Base-by-base conservation (phyloP, 2,329 filamentous ascomycete genomes). In the Aspergillus sergii region DNA sequence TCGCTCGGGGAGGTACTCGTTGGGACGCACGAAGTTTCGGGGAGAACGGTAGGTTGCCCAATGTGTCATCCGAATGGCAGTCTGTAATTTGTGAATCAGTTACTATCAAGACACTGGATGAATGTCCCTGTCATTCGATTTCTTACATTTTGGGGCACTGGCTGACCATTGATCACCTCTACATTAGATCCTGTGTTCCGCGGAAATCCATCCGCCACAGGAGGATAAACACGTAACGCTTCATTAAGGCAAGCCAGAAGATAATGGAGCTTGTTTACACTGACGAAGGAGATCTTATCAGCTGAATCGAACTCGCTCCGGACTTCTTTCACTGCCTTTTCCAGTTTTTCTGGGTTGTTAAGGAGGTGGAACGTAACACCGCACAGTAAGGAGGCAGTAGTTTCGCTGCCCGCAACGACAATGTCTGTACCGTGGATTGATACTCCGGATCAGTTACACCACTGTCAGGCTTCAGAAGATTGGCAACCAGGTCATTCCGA, bases 161-260 rank as follows among this genome's bases (percentile, higher is more conserved):
- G 43, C 12, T 32, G 28, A 30, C 46, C 54, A 7, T 57, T 45
- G 14, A 61, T 36, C 9, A 61, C 16, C 43, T 61, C 59, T 3
- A 55, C 32, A 34, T 61, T 58, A 9, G 30, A 32, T 9, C 16
- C 45, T 1, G 59, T 61, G 19, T 58, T 61, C 28, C 61, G 50
- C 2, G 61, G 61, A 8, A 63, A 59, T 34, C 36, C 61, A 11
- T 57, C 61, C 1, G 75, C 72, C 0, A 80, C 78, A 0, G 81
- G 77, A 3, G 83, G 81, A 4, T 79, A 79, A 57, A 84, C 72
- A 19, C 83, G 78, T 61, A 85, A 72, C 0, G 78, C 72, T 67
- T 85, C 83, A 50, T 84, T 78, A 46, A 85, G 76, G 60, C 78
- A 79, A 4, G 82, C 83, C 6, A 76, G 75, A 0, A 85, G 72